These are phyloP conservation scores for Fusarium oligoseptatum DNA, from an alignment of 2,329 filamentous ascomycete genomes.

Conservation along the genomic window DNA sequence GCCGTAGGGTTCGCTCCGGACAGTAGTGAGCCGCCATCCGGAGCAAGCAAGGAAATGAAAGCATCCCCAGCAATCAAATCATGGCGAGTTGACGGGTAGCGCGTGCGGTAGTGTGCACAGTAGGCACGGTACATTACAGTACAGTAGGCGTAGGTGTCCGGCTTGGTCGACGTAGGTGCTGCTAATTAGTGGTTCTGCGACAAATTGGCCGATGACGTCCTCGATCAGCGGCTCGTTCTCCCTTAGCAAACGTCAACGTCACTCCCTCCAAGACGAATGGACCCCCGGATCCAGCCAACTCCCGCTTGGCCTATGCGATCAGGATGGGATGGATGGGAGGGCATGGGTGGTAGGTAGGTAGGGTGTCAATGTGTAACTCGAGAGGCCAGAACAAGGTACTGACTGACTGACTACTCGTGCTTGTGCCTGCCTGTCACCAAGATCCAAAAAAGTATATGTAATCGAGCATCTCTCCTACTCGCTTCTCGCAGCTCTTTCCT, in stretches of 20 bases:
- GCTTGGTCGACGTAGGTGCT: conserved; percentile 22
- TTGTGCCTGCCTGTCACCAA: conserved; percentile 35
- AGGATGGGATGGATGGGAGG: neutral
- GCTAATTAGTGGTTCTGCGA: conserved; percentile 15
- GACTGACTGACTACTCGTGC: neutral
- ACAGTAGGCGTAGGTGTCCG: conserved; percentile 3
- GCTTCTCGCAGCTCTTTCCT: neutral
- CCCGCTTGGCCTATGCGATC: conserved; percentile 22
- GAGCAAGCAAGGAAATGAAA: conserved; percentile 9
- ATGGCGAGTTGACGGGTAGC: neutral
- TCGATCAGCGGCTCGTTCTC: conserved; percentile 43
- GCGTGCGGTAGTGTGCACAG: conserved; percentile 11
- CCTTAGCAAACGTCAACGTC: conserved; percentile 55
- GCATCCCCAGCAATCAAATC: conserved; percentile 7
- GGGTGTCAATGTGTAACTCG: conserved; percentile 15
- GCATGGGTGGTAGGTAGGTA: neutral
- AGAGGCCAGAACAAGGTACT: neutral
- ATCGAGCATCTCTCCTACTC: conserved; percentile 34
- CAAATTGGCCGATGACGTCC: conserved; percentile 51
- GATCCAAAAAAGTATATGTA: conserved; percentile 44
- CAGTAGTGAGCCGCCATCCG: conserved; percentile 19
- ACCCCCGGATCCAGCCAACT: conserved; percentile 39
- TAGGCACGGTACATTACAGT: neutral
- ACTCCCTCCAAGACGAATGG: conserved; percentile 40
- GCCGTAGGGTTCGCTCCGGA: conserved; percentile 36